Evolutionary conservation across 2,329 filamentous ascomycete species (phyloP), one percentile per base, ranked within the genome.

Genomic region (Ascocoryne sarcoides): DNA sequence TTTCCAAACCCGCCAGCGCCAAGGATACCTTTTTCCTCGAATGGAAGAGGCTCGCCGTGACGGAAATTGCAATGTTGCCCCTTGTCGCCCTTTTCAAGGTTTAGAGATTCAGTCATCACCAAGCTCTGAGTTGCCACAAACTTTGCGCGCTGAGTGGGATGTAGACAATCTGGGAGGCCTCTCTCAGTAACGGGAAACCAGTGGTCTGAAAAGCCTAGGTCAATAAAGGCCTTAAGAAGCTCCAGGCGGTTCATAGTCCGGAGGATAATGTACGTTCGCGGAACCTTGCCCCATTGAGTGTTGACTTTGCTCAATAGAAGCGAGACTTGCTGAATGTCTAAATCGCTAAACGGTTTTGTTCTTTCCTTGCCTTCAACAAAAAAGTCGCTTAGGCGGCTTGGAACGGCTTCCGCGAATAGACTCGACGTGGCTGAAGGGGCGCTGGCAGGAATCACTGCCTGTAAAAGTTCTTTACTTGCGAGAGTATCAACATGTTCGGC

Each of bases 181-280:
- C 23, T 26, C 4, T 21, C 14, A 7, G 44, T 41, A 23, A 59
- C 47, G 5, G 58, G 58, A 30, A 61, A 56, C 45, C 45, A 60
- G 31, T 45, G 18, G 26, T 61, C 59, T 2, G 35, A 43, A 26
- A 60, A 51, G 7, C 52, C 54, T 23, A 43, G 29, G 2, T 46
- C 40, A 14, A 59, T n/a, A 17, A 60, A 43, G 10, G 28, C 26
- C 8, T 55, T 48, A 3, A 60, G 36, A 3, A 51, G 12, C 2
- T 51, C 33, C 8, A 58, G 38, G 3, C 43, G 32, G 4, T 48
- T 45, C 5, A 60, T 57, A 0, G 33, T 45, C 1, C 55, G 51
- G n/a, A 60, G 44, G 5, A 60, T 39, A 28, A 52, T 56, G 33
- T 58, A 60, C 12, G 51, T 52, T 21, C 56, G 44, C 2, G 56